phyloP scores from a whole-genome alignment of 2,329 filamentous ascomycete genomes.

The Fusarium gaditjirri region DNA sequence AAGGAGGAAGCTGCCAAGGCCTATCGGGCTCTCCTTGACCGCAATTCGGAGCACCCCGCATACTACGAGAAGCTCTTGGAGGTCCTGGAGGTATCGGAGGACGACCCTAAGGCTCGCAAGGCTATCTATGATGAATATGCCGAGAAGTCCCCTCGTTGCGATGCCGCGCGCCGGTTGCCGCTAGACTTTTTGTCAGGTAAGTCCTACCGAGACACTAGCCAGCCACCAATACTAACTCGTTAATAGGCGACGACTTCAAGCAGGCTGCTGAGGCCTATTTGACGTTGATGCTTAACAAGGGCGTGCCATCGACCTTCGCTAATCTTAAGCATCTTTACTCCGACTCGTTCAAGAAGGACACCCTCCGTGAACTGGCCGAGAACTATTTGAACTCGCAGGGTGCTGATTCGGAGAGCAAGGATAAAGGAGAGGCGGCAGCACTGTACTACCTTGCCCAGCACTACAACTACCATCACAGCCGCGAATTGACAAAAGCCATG shows the following conservation, averaged over 20 bases:
- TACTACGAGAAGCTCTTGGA: constrained; percentile 86
- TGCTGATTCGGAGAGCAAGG: constrained; percentile 58
- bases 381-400: constrained; percentile 75
- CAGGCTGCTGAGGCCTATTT: constrained; percentile 82
- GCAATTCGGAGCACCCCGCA: constrained; percentile 86
- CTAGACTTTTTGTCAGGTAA: constrained; percentile 85
- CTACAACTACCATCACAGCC: constrained; percentile 91
- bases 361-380: constrained; percentile 79
- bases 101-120: constrained; percentile 72
- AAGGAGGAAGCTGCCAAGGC: constrained; percentile 84
- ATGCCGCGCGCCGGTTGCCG: constrained; percentile 86
- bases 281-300: constrained; percentile 86
- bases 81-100: constrained; percentile 68
- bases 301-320: constrained; percentile 94
- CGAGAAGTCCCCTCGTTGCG: constrained; percentile 81
- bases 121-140: constrained; percentile 82
- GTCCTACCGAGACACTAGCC: constrained; percentile 22
- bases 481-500: constrained; percentile 83
- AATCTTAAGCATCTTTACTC: constrained; percentile 95
- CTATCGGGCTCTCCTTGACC: constrained; percentile 82
- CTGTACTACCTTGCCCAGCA: constrained; percentile 96
- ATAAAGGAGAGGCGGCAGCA: constrained; percentile 79
- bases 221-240: constrained; percentile 31
- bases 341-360: constrained; percentile 80
- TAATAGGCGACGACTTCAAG: constrained; percentile 79